Evolutionary conservation across 169 alveolate species (phyloP).

Genomic region (Hepatocystis sp.): DNA sequence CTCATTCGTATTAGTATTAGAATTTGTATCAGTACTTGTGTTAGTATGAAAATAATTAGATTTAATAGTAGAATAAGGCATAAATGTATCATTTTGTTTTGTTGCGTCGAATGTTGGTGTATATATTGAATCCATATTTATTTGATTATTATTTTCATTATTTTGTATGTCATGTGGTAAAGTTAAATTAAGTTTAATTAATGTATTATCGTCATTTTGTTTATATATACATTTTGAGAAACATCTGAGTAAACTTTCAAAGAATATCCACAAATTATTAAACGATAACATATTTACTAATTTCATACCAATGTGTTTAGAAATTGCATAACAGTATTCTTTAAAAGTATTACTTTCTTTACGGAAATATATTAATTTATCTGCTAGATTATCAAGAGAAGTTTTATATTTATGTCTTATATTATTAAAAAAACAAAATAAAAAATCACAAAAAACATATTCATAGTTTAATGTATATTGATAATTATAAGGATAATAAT

Average conservation of each 20-base stretch:
- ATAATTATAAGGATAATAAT: too few species aligned
- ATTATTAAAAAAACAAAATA: too few species aligned
- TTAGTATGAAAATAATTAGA: too few species aligned
- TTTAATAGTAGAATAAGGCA: too few species aligned
- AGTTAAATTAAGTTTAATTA: not conserved
- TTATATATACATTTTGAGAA: constrained; percentile 4
- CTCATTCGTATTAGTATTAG: too few species aligned
- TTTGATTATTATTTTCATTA: not conserved
- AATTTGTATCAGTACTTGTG: too few species aligned
- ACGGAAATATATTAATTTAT: constrained; percentile 15
- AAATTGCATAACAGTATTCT: constrained; percentile 44
- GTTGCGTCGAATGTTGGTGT: too few species aligned
- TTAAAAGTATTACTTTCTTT: constrained; percentile 24
- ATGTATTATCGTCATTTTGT: not conserved
- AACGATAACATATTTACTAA: constrained; percentile 25
- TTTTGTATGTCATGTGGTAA: constrained; percentile 8
- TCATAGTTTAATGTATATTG: too few species aligned
- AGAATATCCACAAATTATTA: constrained; percentile 13
- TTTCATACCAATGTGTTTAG: constrained; percentile 17
- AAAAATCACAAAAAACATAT: too few species aligned
- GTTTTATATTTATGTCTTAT: constrained; percentile 26
- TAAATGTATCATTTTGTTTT: too few species aligned
- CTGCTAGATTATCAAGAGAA: constrained; percentile 45
- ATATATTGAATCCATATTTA: too few species aligned
- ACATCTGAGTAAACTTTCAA: constrained; percentile 7